phyloP scores from a whole-genome alignment of 345 rosid species.

The Pistacia atlantica region DNA sequence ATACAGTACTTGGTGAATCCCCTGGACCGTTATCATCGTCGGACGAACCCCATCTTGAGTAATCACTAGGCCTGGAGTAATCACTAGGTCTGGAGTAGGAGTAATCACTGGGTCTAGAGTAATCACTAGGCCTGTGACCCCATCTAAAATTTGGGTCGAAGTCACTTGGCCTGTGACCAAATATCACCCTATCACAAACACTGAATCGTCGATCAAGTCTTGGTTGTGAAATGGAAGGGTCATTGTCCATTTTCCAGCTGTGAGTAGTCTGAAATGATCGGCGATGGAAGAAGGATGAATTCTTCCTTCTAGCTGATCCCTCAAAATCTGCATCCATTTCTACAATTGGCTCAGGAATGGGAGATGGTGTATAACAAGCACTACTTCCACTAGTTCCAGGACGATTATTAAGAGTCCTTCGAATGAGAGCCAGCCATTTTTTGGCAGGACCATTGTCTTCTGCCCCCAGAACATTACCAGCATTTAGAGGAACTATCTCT shows the following conservation, averaged over 20 bases:
- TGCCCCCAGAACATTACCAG: slow-evolving; percentile 93
- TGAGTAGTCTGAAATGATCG: slow-evolving; percentile 87
- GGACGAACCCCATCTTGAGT: slow-evolving; percentile 88
- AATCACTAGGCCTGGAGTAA: slow-evolving; percentile 91
- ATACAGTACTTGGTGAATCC: slow-evolving; percentile 85
- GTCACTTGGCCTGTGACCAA: slow-evolving; percentile 79
- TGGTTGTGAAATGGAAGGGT: slow-evolving; percentile 67
- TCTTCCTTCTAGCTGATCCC: slow-evolving; percentile 86
- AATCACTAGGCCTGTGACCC: slow-evolving; percentile 71
- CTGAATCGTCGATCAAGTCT: slow-evolving; percentile 80
- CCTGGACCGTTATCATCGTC: slow-evolving; percentile 92
- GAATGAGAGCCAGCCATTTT: slow-evolving; percentile 84
- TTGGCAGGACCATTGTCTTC: slow-evolving; percentile 99
- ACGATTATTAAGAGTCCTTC: slow-evolving; percentile 80
- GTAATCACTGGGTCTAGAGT: slow-evolving; percentile 71
- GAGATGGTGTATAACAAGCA: slow-evolving; percentile 78
- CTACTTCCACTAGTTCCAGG: slow-evolving; percentile 86
- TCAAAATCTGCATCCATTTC: slow-evolving; percentile 96
- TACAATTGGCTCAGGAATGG: slow-evolving; percentile 85
- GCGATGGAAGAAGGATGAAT: slow-evolving; percentile 78
- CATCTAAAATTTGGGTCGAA: slow-evolving; percentile 60
- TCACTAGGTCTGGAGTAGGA: slow-evolving; percentile 68
- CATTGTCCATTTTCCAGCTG: slow-evolving; percentile 85
- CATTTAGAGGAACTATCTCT: slow-evolving; percentile 97
- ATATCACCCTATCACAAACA: slow-evolving; percentile 91